Conservation (phyloP, 2,329 filamentous ascomycete genomes). For the Pseudodiploospora longispora region DNA sequence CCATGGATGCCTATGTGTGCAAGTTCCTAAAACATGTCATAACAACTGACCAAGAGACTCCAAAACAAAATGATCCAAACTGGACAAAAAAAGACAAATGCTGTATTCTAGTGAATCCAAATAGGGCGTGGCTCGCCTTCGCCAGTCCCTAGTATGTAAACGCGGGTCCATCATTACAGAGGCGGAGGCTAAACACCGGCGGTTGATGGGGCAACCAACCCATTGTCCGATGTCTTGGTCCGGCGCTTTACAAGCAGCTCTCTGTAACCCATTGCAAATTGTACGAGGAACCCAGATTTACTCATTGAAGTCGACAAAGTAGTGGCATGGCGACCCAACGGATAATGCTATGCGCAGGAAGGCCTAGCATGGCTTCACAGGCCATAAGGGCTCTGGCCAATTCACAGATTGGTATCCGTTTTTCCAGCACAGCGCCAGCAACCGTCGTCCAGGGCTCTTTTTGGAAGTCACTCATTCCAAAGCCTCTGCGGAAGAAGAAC, state of each 20-base stretch:
- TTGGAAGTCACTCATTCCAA: constrained; percentile 64
- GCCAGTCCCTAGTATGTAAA: neutral
- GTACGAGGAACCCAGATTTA: no score
- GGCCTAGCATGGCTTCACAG: constrained; percentile 1
- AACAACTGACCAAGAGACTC: constrained; percentile 12
- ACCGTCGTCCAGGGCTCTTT: constrained; percentile 50
- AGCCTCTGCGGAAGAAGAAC: constrained; percentile 46
- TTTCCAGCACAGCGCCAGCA: constrained; percentile 34
- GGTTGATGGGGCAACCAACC: constrained; percentile 30
- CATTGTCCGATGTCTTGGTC: neutral
- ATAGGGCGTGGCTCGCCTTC: neutral
- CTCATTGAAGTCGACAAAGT: no score
- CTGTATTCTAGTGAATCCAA: constrained; percentile 10
- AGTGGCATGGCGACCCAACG: constrained; percentile 9
- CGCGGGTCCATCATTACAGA: neutral
- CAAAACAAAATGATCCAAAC: constrained; percentile 17
- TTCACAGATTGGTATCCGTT: constrained; percentile 14
- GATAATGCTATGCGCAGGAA: neutral
- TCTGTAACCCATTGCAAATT: no score
- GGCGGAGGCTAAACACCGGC: constrained; percentile 23
- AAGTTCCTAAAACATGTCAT: constrained; percentile 24
- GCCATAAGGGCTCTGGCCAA: neutral
- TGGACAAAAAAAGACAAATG: constrained; percentile 14
- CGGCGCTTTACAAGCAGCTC: no score
- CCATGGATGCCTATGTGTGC: constrained; percentile 28